Evolutionary conservation across 108 stramenopile species (phyloP).

Genomic region (Chaetoceros tenuissimus): DNA sequence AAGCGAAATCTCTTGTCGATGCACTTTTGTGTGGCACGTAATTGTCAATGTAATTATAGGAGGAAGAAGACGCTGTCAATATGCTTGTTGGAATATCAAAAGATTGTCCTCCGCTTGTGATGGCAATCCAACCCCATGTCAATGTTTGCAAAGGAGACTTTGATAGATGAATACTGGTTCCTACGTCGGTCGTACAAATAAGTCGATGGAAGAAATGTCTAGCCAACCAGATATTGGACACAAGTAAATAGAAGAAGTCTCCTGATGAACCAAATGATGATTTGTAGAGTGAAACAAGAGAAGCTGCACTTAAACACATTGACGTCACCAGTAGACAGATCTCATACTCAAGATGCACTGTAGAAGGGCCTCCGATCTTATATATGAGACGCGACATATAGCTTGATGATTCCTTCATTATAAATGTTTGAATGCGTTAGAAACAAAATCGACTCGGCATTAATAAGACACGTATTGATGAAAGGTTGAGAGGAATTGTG

Average conservation of each 20-base stretch:
- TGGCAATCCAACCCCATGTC: neutral
- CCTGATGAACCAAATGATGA: conserved; percentile 6
- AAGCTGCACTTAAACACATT: neutral
- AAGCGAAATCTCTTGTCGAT: neutral
- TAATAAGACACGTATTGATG: no score
- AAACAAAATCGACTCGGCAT: no score
- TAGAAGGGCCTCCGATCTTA: neutral
- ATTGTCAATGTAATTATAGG: no score
- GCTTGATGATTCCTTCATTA: neutral
- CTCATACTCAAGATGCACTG: neutral
- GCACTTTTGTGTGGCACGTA: neutral
- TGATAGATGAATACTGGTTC: neutral
- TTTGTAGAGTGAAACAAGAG: neutral
- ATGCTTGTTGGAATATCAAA: neutral
- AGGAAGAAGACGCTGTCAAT: no score
- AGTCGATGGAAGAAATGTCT: neutral
- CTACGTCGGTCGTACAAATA: neutral
- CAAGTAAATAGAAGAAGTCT: conserved; percentile 17
- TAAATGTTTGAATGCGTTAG: no score
- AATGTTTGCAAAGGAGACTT: neutral
- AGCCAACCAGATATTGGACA: neutral
- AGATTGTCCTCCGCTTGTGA: neutral
- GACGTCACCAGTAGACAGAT: neutral
- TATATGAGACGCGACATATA: neutral
- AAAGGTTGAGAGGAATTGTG: no score